A percentile compares a stretch with the other conserved stretches of the same genome.
Conservation (phyloP, 2,329 filamentous ascomycete genomes). For the Pseudogymnoascus sp. region DNA sequence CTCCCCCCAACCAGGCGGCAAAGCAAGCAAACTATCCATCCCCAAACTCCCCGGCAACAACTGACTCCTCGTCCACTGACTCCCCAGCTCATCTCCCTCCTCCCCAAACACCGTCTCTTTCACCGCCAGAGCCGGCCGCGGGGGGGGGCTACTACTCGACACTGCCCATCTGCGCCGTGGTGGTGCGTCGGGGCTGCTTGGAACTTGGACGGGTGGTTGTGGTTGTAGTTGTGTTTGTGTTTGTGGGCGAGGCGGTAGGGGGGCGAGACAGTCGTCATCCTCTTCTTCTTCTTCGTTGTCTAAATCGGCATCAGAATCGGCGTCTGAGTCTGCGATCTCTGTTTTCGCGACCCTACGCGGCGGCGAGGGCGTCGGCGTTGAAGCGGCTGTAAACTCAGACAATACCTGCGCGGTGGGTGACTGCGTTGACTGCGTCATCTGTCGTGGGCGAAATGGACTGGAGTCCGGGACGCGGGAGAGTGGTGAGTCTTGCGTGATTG, state of each 20-base stretch:
- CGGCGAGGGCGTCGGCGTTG: neutral
- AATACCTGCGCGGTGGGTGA: neutral
- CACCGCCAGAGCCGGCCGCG: neutral
- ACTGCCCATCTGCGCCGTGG: neutral
- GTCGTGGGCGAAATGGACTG: neutral
- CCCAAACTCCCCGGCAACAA: neutral
- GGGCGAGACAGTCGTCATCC: neutral
- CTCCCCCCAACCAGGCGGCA: neutral
- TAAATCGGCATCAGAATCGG: neutral
- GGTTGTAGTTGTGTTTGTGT: neutral
- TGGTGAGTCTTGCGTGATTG: neutral
- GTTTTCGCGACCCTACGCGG: neutral
- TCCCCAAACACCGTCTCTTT: neutral
- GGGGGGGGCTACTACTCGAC: neutral
- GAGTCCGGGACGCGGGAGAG: neutral
- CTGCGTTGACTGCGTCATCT: neutral
- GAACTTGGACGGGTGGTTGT: neutral
- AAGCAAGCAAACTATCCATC: constrained; percentile 8
- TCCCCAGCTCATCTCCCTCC: neutral
- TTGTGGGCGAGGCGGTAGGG: neutral
- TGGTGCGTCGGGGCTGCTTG: neutral
- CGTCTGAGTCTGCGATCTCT: neutral
- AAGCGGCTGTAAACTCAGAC: neutral
- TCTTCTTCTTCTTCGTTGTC: neutral
- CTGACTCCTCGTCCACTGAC: constrained; percentile 2